phyloP scores from a whole-genome alignment of 2,329 filamentous ascomycete species.

The Chaetomiaceae sp. region DNA sequence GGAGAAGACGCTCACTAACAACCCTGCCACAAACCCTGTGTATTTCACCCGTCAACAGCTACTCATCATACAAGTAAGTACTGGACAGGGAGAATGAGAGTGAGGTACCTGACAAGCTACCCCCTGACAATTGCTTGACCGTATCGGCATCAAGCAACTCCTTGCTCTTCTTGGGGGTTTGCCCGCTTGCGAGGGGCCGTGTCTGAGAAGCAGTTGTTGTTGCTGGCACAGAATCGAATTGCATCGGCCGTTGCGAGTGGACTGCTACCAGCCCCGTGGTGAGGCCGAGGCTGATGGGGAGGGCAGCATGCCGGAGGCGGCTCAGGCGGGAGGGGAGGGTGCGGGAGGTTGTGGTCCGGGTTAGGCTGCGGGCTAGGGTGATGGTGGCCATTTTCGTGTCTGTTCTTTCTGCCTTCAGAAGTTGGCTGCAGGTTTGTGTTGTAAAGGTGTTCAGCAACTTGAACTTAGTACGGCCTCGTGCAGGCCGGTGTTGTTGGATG shows the following conservation, averaged over 20 bases:
- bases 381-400: neutral
- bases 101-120: constrained; percentile 46
- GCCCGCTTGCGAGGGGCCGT: constrained; percentile 9
- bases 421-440: neutral
- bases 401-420: no score
- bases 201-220: neutral
- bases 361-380: constrained; percentile 5
- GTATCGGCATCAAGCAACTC: constrained; percentile 33
- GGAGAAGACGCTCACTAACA: constrained; percentile 67
- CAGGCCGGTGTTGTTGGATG: neutral
- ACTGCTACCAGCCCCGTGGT: constrained; percentile 23
- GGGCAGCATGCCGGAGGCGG: neutral
- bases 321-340: neutral
- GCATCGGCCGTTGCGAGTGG: constrained; percentile 30
- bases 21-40: constrained; percentile 57
- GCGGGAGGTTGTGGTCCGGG: neutral
- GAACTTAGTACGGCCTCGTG: no score
- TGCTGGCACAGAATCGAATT: constrained; percentile 21
- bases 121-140: constrained; percentile 49
- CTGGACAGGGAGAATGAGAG: neutral
- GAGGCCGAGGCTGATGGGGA: constrained; percentile 16
- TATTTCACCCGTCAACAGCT: neutral
- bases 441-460: neutral
- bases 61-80: neutral
- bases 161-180: constrained; percentile 8